Conservation (phyloP, 2,329 filamentous ascomycete genomes). For the Beauveria pseudobassiana region DNA sequence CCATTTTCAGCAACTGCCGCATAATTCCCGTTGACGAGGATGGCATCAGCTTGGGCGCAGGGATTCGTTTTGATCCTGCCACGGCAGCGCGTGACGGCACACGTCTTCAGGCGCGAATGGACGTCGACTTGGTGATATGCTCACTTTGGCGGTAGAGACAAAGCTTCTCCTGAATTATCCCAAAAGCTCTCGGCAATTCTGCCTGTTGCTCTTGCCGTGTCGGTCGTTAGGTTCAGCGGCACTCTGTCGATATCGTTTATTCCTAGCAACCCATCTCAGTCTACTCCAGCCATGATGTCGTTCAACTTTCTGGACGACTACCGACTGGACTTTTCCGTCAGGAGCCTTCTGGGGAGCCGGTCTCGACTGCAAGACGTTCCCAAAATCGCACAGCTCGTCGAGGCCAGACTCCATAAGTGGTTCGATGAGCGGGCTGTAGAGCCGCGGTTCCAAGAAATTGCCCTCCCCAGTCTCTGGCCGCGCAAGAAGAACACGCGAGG, state of each 20-base stretch:
- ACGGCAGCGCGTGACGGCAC: slow-evolving; percentile 56
- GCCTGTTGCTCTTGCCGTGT: slow-evolving; percentile 85
- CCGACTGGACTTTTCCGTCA: slow-evolving; percentile 72
- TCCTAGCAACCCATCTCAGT: slow-evolving; percentile 60
- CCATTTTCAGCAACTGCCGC: slow-evolving; percentile 96
- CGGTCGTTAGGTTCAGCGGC: slow-evolving; percentile 87
- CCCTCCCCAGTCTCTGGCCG: slow-evolving; percentile 75
- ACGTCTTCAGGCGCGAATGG: slow-evolving; percentile 86
- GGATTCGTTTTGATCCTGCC: slow-evolving; percentile 44
- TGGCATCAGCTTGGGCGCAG: slow-evolving; percentile 48
- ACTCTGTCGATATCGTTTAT: slow-evolving; percentile 92
- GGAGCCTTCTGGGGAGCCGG: slow-evolving; percentile 72
- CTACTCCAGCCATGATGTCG: slow-evolving; percentile 78
- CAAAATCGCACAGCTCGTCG: slow-evolving; percentile 79
- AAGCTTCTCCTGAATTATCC: slow-evolving; percentile 93
- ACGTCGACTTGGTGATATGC: slow-evolving; percentile 92
- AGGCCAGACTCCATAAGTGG: slow-evolving; percentile 74
- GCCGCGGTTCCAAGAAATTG: slow-evolving; percentile 80
- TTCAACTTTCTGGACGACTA: slow-evolving; percentile 94
- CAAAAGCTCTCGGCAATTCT: slow-evolving; percentile 81
- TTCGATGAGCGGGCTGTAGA: slow-evolving; percentile 83
- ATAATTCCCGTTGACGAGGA: slow-evolving; percentile 87
- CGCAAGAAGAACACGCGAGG: slow-evolving; percentile 76
- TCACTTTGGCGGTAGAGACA: slow-evolving; percentile 90
- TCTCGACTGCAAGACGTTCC: slow-evolving; percentile 77